Percentiles rank a stretch among this genome's conserved stretches.
Conservation (phyloP, 1,139 yeast species). For the Pneumocystis carinii region DNA sequence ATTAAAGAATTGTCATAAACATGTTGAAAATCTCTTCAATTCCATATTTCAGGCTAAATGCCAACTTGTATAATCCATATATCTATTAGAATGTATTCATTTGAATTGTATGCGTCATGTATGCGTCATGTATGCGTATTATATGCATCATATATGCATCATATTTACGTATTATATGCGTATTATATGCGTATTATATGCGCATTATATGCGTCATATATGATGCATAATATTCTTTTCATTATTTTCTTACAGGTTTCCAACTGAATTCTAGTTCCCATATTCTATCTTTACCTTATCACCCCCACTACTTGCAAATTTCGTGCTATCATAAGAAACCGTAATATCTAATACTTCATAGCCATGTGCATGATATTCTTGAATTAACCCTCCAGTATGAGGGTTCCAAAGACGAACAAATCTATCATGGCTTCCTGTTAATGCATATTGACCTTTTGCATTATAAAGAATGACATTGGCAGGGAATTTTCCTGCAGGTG, state of each 20-base stretch:
- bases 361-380: slow-evolving; percentile 18
- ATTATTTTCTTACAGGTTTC: too few species aligned
- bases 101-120: too few species aligned
- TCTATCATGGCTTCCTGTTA: slow-evolving; percentile 26
- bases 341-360: slow-evolving; percentile 24
- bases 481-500: background rate
- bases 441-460: slow-evolving; percentile 21
- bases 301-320: slow-evolving; percentile 26
- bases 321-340: slow-evolving; percentile 21
- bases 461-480: slow-evolving; percentile 20
- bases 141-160: background rate
- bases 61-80: too few species aligned
- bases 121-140: too few species aligned
- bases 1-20: too few species aligned
- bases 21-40: too few species aligned
- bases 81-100: too few species aligned
- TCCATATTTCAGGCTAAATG: too few species aligned
- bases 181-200: too few species aligned
- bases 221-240: too few species aligned
- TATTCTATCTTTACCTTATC: slow-evolving; percentile 19
- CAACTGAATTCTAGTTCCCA: background rate
- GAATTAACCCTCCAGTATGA: slow-evolving; percentile 14
- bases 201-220: background rate
- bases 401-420: slow-evolving; percentile 23
- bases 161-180: background rate